Evolutionary conservation across 495 filamentous ascomycete genomes (phyloP), one percentile per base, ranked within the genome.

Genomic region (Tuber indicum): DNA sequence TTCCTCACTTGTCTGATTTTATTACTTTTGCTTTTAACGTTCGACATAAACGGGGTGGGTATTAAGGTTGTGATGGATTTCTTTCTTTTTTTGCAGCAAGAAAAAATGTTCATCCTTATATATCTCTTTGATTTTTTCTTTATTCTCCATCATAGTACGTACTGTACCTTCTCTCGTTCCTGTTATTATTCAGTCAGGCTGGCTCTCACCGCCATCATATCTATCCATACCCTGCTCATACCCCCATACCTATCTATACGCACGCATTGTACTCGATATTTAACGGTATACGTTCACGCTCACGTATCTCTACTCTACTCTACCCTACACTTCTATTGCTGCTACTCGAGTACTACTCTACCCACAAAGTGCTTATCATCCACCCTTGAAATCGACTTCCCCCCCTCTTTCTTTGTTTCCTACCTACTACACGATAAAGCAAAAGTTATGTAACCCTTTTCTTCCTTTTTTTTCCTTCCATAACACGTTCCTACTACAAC

Each of bases 1-100:
- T 58, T 75, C 72, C 47, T 75, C 47, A 72, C 72, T 80, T 80
- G 58, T 75, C 58, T 71, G 62, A 78, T 80, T 80, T 70, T 76
- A 79, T 82, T 80, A 70, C 78, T 79, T 70, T 78, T 81, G 66
- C 76, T 81, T 81, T 79, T 81, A 82, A 78, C 71, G 76, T 81
- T 75, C 77, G 76, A 81, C 75, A 81, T 82, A 82, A 82, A 82
- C 70, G 76, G 81, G 81, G 77, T 82, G 77, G 80, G 75, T 78
- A 75, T 75, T 71, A 71, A 72, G 80, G 72, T 81, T 81, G 76
- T 81, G 78, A 46, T 72, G 81, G 81, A 71, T 73, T 75, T 82
- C 79, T 47, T 26, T 44, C 26, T 44, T 76, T 74, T 74, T 75
- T 73, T 49, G 39, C 39, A 2, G 32, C 72, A 26, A 41, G 32